These are phyloP conservation scores for Paxillus ammoniavirescens DNA, from an alignment of 768 basidiomycete genomes.

Conservation along the genomic window DNA sequence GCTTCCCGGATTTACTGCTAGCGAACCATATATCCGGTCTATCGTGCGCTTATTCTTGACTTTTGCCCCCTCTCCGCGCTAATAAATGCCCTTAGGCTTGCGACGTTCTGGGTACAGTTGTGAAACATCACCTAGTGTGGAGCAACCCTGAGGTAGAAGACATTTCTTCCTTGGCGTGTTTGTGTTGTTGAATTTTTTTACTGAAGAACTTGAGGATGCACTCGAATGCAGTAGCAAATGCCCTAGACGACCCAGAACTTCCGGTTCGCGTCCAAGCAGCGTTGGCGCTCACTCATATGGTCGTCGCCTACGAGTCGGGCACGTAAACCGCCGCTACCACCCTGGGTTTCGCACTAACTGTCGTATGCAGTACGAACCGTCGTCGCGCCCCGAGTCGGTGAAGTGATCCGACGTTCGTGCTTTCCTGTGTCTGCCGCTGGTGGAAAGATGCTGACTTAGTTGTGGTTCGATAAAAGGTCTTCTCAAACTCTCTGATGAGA, in stretches of 20 bases:
- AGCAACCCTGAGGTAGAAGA: conserved; percentile 53
- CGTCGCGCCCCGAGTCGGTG: conserved; percentile 75
- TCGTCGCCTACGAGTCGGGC: conserved; percentile 64
- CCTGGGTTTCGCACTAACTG: not conserved
- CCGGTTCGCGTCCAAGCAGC: conserved; percentile 85
- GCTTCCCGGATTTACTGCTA: conserved; percentile 63
- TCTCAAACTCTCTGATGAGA: conserved; percentile 89
- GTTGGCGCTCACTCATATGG: conserved; percentile 76
- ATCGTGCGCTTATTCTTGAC: conserved; percentile 50
- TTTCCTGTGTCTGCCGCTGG: not conserved
- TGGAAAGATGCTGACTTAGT: not conserved
- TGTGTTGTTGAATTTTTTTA: not conserved
- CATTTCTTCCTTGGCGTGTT: not conserved
- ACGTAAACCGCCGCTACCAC: conserved; percentile 13
- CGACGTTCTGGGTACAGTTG: conserved; percentile 75
- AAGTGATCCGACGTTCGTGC: conserved; percentile 76
- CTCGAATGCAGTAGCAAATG: conserved; percentile 63
- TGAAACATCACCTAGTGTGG: conserved; percentile 68
- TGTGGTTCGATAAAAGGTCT: conserved; percentile 47
- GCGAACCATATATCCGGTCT: conserved; percentile 72
- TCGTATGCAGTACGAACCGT: conserved; percentile 56
- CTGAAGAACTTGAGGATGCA: conserved; percentile 58
- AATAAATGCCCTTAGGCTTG: conserved; percentile 52
- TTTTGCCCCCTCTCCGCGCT: not conserved
- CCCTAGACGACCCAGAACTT: conserved; percentile 74